phyloP scores from a whole-genome alignment of 768 basidiomycete species.

The Fomitopsis pulvina region DNA sequence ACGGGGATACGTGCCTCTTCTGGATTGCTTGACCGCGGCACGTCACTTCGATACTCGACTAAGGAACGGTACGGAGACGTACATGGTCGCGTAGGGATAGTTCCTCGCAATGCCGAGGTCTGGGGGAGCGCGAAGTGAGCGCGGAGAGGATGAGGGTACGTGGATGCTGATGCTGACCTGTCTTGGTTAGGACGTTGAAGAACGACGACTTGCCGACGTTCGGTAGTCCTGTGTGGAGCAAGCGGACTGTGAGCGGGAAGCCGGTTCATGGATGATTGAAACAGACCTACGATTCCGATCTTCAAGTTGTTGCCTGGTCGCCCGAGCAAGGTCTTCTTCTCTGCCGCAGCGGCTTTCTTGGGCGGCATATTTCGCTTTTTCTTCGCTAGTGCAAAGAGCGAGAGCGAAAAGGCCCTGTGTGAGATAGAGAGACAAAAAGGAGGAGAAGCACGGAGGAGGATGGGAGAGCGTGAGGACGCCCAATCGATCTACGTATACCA shows the following conservation, averaged over 20 bases:
- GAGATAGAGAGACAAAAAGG: conserved; percentile 6
- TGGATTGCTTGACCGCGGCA: background rate
- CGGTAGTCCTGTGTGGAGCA: conserved; percentile 58
- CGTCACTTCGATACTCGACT: background rate
- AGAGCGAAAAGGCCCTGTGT: conserved; percentile 8
- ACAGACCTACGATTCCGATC: conserved; percentile 96
- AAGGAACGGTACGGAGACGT: conserved; percentile 55
- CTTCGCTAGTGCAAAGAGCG: conserved; percentile 9
- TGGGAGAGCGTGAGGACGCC: conserved; percentile 5
- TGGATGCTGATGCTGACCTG: conserved; percentile 43
- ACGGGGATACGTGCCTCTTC: conserved; percentile 91
- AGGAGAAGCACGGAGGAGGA: conserved; percentile 1
- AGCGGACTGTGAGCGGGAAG: conserved; percentile 7
- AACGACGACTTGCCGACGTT: conserved; percentile 99
- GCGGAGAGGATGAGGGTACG: background rate
- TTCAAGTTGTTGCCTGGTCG: conserved; percentile 95
- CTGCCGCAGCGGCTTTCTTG: conserved; percentile 68
- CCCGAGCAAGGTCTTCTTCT: conserved; percentile 86
- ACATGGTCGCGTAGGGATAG: conserved; percentile 91
- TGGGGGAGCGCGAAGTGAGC: conserved; percentile 19
- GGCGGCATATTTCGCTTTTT: conserved; percentile 80
- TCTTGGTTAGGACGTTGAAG: conserved; percentile 93
- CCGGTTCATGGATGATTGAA: conserved; percentile 15
- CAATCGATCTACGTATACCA: conserved; percentile 8
- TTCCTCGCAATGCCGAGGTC: conserved; percentile 94